These are phyloP conservation scores for Serendipita sp. DNA, from an alignment of 768 basidiomycete species.

Conservation along the genomic window DNA sequence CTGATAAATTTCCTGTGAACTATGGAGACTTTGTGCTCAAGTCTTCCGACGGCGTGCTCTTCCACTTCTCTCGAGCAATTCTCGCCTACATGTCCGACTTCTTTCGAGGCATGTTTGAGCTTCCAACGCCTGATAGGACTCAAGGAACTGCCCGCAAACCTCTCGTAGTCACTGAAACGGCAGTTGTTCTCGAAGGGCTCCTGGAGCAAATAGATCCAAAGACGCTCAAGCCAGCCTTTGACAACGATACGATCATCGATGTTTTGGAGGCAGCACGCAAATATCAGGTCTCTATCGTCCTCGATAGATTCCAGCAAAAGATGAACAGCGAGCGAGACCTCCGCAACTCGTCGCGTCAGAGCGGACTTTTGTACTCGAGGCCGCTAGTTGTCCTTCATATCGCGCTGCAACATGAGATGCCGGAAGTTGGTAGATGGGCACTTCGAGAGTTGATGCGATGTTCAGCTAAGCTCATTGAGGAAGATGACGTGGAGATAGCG, in stretches of 20 bases:
- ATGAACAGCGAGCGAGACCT: not conserved
- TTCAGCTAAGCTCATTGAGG: not conserved
- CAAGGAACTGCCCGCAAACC: not conserved
- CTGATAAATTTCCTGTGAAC: not conserved
- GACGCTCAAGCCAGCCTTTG: not conserved
- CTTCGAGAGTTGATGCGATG: not conserved
- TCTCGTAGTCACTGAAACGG: not conserved
- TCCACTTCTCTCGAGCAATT: not conserved
- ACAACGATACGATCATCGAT: not conserved
- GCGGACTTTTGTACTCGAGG: not conserved
- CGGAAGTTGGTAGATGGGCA: not conserved
- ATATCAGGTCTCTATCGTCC: not conserved
- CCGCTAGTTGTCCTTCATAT: not conserved
- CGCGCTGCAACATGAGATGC: not conserved
- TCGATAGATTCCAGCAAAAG: not conserved
- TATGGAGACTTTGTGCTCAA: slow-evolving; percentile 2
- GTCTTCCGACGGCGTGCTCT: not conserved
- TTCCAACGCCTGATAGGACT: not conserved
- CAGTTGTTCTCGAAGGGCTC: not conserved
- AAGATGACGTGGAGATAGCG: not conserved
- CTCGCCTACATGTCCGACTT: not conserved
- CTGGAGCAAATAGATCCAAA: not conserved
- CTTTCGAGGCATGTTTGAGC: slow-evolving; percentile 2
- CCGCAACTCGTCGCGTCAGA: not conserved
- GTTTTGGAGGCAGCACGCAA: not conserved